These are phyloP conservation scores for Fusarium pseudograminearum DNA, from an alignment of 2,329 filamentous ascomycete species.

Conservation along the genomic window DNA sequence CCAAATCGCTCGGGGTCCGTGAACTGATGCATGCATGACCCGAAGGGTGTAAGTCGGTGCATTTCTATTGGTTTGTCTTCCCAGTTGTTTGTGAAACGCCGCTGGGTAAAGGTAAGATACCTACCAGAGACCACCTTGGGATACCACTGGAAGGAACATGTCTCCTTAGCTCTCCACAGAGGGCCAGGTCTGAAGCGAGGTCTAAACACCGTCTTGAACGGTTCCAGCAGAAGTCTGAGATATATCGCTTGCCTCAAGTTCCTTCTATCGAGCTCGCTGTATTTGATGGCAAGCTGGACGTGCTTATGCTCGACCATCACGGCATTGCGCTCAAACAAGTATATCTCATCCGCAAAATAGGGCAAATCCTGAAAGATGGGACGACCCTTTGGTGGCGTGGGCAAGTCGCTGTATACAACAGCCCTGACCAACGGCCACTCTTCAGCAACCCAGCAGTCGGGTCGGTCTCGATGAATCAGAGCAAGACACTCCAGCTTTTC, in stretches of 20 bases:
- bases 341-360: rapidly evolving
- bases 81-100: neutral
- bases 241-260: neutral
- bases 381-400: neutral
- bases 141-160: neutral
- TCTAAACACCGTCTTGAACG: neutral
- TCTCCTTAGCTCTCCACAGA: rapidly evolving
- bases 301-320: slow-evolving; percentile 5
- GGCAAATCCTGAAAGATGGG: rapidly evolving
- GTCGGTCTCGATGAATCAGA: neutral
- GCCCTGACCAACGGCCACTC: neutral
- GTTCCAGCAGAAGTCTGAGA: slow-evolving; percentile 2
- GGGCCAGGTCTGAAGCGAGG: rapidly evolving
- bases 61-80: neutral
- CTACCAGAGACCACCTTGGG: slow-evolving; percentile 14
- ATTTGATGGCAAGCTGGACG: slow-evolving; percentile 14
- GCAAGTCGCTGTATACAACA: neutral
- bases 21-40: slow-evolving; percentile 6
- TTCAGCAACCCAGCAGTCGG: slow-evolving; percentile 7
- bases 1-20: neutral
- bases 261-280: neutral
- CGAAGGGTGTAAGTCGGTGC: neutral
- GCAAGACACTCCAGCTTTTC: neutral
- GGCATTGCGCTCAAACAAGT: neutral
- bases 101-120: slow-evolving; percentile 10